Conservation (phyloP, 257 asterid genomes). For the Haberlea rhodopensis region DNA sequence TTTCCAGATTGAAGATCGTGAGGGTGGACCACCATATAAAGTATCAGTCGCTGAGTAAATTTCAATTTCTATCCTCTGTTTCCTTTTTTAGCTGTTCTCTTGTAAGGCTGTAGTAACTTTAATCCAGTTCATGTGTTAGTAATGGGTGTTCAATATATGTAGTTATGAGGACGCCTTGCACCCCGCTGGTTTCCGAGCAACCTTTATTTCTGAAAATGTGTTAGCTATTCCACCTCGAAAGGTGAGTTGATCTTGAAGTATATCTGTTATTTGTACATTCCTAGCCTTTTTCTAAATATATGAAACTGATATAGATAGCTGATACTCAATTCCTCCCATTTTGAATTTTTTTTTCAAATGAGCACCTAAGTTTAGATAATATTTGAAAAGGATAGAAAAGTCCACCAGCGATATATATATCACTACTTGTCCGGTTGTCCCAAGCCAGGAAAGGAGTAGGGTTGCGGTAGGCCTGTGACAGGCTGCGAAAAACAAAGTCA, state of each 20-base stretch:
- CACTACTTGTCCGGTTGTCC: too few species aligned
- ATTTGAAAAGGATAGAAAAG: too few species aligned
- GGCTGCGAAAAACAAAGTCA: too few species aligned
- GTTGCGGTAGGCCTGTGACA: too few species aligned
- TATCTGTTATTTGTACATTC: neutral
- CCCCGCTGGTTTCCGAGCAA: conserved; percentile 68
- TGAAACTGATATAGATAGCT: neutral
- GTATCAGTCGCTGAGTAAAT: conserved; percentile 74
- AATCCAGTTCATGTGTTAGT: neutral
- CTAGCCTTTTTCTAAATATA: neutral
- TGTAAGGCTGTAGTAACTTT: neutral
- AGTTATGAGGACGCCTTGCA: conserved; percentile 78
- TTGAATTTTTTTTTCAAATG: too few species aligned
- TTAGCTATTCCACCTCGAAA: conserved; percentile 65
- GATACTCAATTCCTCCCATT: too few species aligned
- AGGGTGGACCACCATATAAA: conserved; percentile 86
- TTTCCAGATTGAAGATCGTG: conserved; percentile 63
- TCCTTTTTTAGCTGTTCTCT: neutral
- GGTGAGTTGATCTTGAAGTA: conserved; percentile 32
- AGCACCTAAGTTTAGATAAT: too few species aligned
- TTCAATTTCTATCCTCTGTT: conserved; percentile 17
- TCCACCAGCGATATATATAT: too few species aligned
- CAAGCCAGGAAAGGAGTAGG: too few species aligned
- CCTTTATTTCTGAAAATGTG: conserved; percentile 55
- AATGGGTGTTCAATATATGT: conserved; percentile 5